Conservation (phyloP, 2,329 filamentous ascomycete genomes). For the Cucurbitaria berberidis region DNA sequence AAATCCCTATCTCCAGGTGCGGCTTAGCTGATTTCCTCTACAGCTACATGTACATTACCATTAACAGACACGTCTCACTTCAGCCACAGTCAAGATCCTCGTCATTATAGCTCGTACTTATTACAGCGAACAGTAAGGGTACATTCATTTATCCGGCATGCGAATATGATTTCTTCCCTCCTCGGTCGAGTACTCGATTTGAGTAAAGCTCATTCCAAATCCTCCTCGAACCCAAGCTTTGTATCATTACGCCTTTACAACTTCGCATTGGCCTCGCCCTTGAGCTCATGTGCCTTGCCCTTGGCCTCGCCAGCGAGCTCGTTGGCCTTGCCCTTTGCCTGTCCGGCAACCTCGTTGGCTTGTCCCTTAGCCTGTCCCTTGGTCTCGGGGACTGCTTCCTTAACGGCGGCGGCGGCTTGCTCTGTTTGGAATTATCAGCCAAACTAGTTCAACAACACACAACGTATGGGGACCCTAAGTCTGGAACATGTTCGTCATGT, state of each 20-base stretch:
- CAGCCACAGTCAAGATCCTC: no score
- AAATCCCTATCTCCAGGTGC: no score
- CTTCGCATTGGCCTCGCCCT: slow-evolving; percentile 57
- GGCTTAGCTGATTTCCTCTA: no score
- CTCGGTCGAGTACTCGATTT: slow-evolving; percentile 21
- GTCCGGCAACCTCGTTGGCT: slow-evolving; percentile 48
- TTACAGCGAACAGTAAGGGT: no score
- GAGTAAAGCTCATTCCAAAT: neutral
- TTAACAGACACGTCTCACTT: no score
- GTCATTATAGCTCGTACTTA: no score
- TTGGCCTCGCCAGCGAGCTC: slow-evolving; percentile 51
- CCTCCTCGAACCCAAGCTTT: neutral
- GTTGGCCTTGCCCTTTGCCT: slow-evolving; percentile 55
- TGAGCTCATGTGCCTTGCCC: slow-evolving; percentile 51
- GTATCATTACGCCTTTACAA: slow-evolving; percentile 27
- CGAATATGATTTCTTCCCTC: neutral
- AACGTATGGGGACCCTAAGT: slow-evolving; percentile 4
- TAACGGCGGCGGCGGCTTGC: slow-evolving; percentile 54
- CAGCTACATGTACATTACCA: no score
- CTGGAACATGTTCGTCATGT: slow-evolving; percentile 12
- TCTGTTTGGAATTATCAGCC: slow-evolving; percentile 50
- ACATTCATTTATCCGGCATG: slow-evolving; percentile 2
- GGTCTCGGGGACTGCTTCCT: slow-evolving; percentile 40
- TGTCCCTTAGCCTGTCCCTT: slow-evolving; percentile 50
- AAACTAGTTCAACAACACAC: neutral